These are phyloP conservation scores for Imleria badia DNA, from an alignment of 768 basidiomycete genomes.

Conservation along the genomic window DNA sequence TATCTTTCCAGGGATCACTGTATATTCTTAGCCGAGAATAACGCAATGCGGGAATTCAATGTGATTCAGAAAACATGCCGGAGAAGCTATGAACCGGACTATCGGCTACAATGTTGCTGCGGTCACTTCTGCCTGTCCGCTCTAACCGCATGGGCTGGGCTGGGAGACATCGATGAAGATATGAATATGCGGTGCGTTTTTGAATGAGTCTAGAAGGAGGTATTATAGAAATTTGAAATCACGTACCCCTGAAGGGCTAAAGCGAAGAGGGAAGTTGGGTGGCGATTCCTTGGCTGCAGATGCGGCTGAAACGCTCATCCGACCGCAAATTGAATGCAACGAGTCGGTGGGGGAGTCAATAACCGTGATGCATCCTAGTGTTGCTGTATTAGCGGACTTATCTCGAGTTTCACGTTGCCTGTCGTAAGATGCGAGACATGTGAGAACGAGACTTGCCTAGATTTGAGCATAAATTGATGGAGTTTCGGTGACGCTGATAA, in stretches of 20 bases:
- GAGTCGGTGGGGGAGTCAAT: background rate
- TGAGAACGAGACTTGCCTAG: background rate
- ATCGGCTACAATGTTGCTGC: background rate
- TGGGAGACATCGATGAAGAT: background rate
- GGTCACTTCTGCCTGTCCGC: background rate
- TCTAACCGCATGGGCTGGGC: background rate
- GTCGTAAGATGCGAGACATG: slow-evolving; percentile 2
- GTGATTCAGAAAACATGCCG: background rate
- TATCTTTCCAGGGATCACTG: background rate
- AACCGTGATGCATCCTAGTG: background rate
- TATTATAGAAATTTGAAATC: background rate
- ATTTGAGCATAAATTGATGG: no score
- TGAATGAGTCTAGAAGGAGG: background rate
- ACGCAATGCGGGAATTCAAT: background rate
- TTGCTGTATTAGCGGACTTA: background rate
- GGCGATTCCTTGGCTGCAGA: background rate
- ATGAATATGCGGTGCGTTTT: background rate
- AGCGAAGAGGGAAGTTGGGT: background rate
- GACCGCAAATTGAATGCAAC: background rate
- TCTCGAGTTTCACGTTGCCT: background rate
- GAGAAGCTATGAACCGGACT: background rate
- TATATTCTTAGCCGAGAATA: background rate
- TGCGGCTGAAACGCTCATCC: background rate
- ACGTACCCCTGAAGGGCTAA: background rate
- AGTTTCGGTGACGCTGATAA: no score